A percentile compares a stretch with the other conserved stretches of the same genome.
Evolutionary conservation across 352 stramenopile species (phyloP).

Genomic region (Achlya hypogyna): DNA sequence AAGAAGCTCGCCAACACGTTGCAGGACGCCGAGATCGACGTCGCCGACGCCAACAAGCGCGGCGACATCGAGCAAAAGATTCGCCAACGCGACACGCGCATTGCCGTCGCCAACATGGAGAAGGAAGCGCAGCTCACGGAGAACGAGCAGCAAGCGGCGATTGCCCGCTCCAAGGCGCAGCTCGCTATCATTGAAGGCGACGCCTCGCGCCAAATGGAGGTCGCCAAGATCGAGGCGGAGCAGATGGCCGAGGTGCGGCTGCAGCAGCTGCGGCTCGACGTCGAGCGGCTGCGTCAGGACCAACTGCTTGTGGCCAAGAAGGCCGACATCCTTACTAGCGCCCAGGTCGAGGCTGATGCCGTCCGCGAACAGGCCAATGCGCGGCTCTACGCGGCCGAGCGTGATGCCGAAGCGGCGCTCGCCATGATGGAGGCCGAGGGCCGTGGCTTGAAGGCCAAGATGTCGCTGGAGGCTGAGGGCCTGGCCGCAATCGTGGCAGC

Average conservation of each 20-base stretch:
- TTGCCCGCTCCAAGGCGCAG: background rate
- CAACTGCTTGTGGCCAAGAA: background rate
- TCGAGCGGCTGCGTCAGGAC: background rate
- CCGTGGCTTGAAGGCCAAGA: background rate
- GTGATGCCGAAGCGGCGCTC: background rate
- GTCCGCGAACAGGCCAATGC: background rate
- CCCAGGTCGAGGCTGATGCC: background rate
- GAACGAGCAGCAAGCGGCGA: background rate
- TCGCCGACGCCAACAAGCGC: background rate
- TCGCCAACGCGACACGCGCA: background rate
- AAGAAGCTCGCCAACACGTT: background rate
- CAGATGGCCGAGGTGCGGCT: background rate
- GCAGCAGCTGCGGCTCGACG: background rate
- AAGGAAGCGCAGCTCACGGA: background rate
- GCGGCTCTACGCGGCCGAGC: background rate
- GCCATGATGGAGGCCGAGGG: background rate
- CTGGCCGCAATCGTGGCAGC: background rate
- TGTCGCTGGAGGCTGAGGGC: background rate
- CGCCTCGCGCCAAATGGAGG: background rate
- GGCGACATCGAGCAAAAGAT: background rate
- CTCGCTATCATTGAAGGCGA: background rate
- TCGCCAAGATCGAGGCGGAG: background rate
- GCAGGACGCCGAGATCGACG: background rate
- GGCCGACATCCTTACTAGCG: background rate
- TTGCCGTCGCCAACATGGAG: background rate